Evolutionary conservation across 352 stramenopile species (phyloP), one percentile per base, ranked within the genome.

Genomic region (Globisporangium yorkense): DNA sequence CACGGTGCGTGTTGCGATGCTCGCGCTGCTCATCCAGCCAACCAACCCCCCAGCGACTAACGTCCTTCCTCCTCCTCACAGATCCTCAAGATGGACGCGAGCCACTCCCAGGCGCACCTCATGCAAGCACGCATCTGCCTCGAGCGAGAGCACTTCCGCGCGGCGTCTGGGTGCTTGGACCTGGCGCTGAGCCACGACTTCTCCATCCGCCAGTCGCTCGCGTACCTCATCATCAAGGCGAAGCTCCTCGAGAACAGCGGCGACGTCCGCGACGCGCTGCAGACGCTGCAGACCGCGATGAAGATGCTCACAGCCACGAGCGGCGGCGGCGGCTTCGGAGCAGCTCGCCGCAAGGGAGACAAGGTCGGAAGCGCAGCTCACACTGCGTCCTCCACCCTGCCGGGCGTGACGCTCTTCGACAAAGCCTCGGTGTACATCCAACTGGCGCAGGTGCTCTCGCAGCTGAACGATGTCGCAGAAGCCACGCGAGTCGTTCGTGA

Each of bases 141-240:
- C 1, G 83, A 92, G 41, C 71, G 85, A 3, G 77, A 91, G 21
- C 78, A 97, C 59, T 87, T 80, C 59, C 74, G 70, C 9, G 80
- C 72, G 2, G 87, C 92, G 4, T 79, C 81, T 3, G 56, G 71
- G 5, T 86, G 83, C 27, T 68, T 98, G 15, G 89, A 97, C 43
- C 78, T 96, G 48, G 92, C 92, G 10, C 67, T 97, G 15, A 92
- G 82, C 43, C 83, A 92, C 54, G 84, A 98, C 59, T 97, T 98
- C 58, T 79, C 71, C 0, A 80, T 97, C 33, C 80, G 84, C 24
- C 80, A 96, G 58, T 80, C 74, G 51, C 77, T 92, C 21, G 72
- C 76, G 45, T 98, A 94, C 67, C 85, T 86, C 54, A 80, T 97
- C 39, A 90, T 97, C 57, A 92, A 96, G 57, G 87, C 84, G 33